Base-by-base conservation (phyloP, 352 stramenopile species). In the Pythium apleroticum region DNA sequence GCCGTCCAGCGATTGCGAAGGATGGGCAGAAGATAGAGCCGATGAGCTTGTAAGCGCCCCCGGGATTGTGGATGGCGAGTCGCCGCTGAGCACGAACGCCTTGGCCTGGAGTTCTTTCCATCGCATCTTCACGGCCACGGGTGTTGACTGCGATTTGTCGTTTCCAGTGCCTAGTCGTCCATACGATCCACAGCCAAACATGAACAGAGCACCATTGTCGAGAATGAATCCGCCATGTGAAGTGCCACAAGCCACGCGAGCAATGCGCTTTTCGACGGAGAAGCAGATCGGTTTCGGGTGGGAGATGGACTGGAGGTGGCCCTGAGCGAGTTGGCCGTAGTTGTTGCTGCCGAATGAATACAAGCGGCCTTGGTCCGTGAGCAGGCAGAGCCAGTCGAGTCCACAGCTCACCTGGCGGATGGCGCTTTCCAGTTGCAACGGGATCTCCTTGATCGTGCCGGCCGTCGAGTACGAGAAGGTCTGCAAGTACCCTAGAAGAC, bases 141-240 rank as follows among this genome's bases (percentile, higher is more conserved):
- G 77, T 2, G 71, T 45, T 11, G 59, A 58, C 9, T 63, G 49
- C 35, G 72, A 58, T 1, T 57, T 28, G 27, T 74, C 52, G 9
- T 65, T 67, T 0, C 83, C 78, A 5, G 74, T 80, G 2, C 83
- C 83, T 20, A 91, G 56, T 8, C 80, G 71, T 0, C 83, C 80
- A 52, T 91, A 90, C 19, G 76, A 74, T 2, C 76, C 77, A 56
- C 79, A 85, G 2, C 81, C 83, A 61, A 90, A 89, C 81, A 86
- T 92, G 49, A 84, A 92, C 0, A 92, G 57, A 57, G 68, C 66
- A 1, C 83, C 83, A 14, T 35, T 58, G 39, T 90, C 79, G n/a
- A 83, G 45, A 11, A 92, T 65, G 27, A 89, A 86, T 9, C 81
- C 83, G 27, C 83, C 83, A 25, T 92, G 83, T 0, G 53, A 46